These are phyloP conservation scores for Claviceps sp. DNA, from an alignment of 2,329 filamentous ascomycete species.

Conservation along the genomic window DNA sequence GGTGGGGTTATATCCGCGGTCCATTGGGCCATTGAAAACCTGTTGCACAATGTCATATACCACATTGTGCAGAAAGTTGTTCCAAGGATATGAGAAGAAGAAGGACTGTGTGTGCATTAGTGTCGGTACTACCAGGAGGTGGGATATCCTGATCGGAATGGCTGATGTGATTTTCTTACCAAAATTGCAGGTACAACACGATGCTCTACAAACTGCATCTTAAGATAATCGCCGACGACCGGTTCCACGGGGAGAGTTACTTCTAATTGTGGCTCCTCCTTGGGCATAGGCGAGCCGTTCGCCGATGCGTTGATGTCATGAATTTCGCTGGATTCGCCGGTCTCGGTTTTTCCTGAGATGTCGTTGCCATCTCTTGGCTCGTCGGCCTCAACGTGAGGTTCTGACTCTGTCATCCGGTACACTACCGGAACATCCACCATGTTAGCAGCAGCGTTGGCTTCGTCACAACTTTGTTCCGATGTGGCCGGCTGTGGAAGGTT, in stretches of 20 bases:
- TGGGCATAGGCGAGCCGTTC: constrained; percentile 2
- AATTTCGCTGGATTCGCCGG: too few species aligned
- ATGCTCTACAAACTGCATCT: constrained; percentile 93
- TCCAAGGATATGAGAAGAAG: constrained; percentile 98
- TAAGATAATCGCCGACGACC: constrained; percentile 87
- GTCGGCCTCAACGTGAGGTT: background rate
- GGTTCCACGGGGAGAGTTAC: constrained; percentile 31
- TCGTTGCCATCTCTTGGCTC: too few species aligned
- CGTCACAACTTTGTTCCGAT: background rate
- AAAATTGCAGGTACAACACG: constrained; percentile 90
- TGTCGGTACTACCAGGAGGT: background rate
- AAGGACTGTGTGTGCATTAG: constrained; percentile 50
- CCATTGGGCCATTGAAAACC: constrained; percentile 97
- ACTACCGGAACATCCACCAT: constrained; percentile 3
- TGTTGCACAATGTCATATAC: constrained; percentile 98
- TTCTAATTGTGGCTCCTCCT: constrained; percentile 8
- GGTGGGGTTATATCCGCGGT: constrained; percentile 81
- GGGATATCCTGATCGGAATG: background rate
- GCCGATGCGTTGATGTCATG: background rate
- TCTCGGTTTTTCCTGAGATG: too few species aligned
- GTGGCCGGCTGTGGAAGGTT: background rate
- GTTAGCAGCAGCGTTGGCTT: background rate
- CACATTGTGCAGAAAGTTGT: constrained; percentile 98
- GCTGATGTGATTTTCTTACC: constrained; percentile 39
- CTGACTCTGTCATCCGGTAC: background rate